Evolutionary conservation across 208 protist species (phyloP), one percentile per base, ranked within the genome.

Genomic region (Naegleria gruberi): DNA sequence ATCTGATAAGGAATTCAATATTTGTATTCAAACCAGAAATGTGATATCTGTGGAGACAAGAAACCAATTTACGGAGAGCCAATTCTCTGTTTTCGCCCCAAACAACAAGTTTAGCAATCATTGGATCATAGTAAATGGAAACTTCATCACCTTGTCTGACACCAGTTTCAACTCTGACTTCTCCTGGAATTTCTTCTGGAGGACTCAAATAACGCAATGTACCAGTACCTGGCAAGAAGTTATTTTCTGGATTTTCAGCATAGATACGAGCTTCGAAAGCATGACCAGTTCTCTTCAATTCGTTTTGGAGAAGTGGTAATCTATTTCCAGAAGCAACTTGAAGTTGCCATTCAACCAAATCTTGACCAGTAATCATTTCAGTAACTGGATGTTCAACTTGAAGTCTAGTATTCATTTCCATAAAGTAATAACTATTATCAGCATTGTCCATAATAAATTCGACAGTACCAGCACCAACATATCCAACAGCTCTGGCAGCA

Each of bases 381-480:
- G 97, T 99, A 45, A 99, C 95, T 30, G 97, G 97, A 92, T 99
- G 95, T 91, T 97, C 96, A 45, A 97, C 96, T 94, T 99, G 98
- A 42, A 99, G 94, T 55, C 98, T 94, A n/a, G 98, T 99, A 92
- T 99, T 99, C 97, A 99, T 99, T 92, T 99, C 98, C 93, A 99
- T 96, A 89, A 99, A 99, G 94, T 97, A 99, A 94, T 99, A 99
- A 5, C 95, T 92, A 12, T 94, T 83, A 73, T 83, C 85, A 0
- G 42, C 93, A 43, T 94, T 84, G 90, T 99, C 97, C 2, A 99
- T 93, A 73, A 99, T 96, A 92, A 99, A 99, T 92, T 99, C 98
- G 10, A 99, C 98, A 3, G 98, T 99, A 73, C 98, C 96, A 34
- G 97, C 97, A 74, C 97, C 95, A 51, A 97, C 95, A 92, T 99